Evolutionary conservation across 1,284 basidiomycete genomes (phyloP).

Genomic region (Ustilago bromivora): DNA sequence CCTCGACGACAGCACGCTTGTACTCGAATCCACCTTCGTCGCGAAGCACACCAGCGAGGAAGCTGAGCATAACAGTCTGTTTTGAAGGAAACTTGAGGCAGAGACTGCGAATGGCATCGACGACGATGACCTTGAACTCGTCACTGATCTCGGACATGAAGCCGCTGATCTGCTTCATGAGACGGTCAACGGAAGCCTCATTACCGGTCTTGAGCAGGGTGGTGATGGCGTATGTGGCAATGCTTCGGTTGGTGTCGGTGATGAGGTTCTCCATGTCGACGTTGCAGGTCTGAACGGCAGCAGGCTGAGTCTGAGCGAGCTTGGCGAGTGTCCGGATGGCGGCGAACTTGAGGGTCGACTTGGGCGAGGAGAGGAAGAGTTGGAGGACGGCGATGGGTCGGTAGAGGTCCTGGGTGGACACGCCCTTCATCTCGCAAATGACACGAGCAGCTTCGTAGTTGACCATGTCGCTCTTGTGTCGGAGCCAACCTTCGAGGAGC

Average conservation of each 20-base stretch:
- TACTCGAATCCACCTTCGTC: constrained; percentile 97
- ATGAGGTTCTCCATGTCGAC: constrained; percentile 98
- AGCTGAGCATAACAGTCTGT: constrained; percentile 79
- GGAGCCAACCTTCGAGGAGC: constrained; percentile 91
- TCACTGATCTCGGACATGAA: constrained; percentile 99
- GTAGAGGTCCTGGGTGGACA: constrained; percentile 81
- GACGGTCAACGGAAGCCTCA: constrained; percentile 96
- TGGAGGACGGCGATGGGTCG: constrained; percentile 77
- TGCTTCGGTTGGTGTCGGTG: constrained; percentile 93
- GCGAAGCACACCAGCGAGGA: constrained; percentile 68
- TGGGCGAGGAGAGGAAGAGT: constrained; percentile 68
- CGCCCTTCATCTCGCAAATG: constrained; percentile 93
- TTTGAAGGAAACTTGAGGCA: constrained; percentile 99
- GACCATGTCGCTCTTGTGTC: constrained; percentile 99
- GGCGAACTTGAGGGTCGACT: constrained; percentile 88
- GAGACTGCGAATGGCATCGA: constrained; percentile 96
- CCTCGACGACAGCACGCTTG: constrained; percentile 98
- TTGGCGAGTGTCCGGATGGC: constrained; percentile 94
- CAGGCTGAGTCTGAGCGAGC: constrained; percentile 80
- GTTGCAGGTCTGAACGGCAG: constrained; percentile 91
- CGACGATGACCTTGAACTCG: constrained; percentile 99
- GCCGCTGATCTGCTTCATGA: constrained; percentile 99
- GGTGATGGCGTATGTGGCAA: constrained; percentile 98
- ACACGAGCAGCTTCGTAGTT: constrained; percentile 98
- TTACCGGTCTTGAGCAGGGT: constrained; percentile 99